These are phyloP conservation scores for Aspergillus puulaauensis DNA, from an alignment of 2,329 filamentous ascomycete species.

Conservation along the genomic window DNA sequence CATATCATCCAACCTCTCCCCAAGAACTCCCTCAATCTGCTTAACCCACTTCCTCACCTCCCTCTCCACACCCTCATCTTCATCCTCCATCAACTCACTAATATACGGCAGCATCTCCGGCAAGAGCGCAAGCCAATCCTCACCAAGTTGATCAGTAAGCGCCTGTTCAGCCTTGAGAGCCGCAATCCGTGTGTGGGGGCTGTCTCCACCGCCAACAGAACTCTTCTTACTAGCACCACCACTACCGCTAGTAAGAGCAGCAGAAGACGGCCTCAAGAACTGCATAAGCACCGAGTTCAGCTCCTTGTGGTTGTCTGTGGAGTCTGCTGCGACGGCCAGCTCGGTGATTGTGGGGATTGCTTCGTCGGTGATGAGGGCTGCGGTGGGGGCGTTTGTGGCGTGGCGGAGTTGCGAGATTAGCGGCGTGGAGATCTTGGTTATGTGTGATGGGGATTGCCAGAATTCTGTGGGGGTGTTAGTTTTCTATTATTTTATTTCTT, in stretches of 20 bases:
- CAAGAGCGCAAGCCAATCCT: conserved; percentile 88
- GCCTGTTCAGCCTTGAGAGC: conserved; percentile 79
- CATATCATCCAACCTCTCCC: conserved; percentile 90
- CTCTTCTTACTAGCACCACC: conserved; percentile 12
- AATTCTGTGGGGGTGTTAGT: conserved; percentile 56
- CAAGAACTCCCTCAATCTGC: conserved; percentile 83
- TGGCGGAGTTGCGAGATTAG: conserved; percentile 67
- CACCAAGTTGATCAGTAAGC: conserved; percentile 76
- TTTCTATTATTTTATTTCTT: neutral
- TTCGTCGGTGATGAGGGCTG: conserved; percentile 51
- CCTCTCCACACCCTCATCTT: conserved; percentile 87
- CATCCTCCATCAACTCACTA: conserved; percentile 92
- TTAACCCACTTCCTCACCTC: conserved; percentile 89
- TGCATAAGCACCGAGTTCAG: conserved; percentile 77
- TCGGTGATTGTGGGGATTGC: conserved; percentile 76
- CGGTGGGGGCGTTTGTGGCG: conserved; percentile 37
- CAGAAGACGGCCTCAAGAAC: conserved; percentile 64
- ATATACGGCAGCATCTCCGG: conserved; percentile 97
- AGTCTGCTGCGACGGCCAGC: conserved; percentile 76
- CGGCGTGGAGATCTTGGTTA: conserved; percentile 67
- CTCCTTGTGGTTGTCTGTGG: conserved; percentile 85
- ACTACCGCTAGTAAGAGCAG: conserved; percentile 6
- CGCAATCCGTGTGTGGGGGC: conserved; percentile 70
- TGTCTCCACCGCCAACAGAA: conserved; percentile 49
- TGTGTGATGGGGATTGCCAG: conserved; percentile 91